Evolutionary conservation across 129 eudicot species (phyloP).

Genomic region (Flaveria brownii): DNA sequence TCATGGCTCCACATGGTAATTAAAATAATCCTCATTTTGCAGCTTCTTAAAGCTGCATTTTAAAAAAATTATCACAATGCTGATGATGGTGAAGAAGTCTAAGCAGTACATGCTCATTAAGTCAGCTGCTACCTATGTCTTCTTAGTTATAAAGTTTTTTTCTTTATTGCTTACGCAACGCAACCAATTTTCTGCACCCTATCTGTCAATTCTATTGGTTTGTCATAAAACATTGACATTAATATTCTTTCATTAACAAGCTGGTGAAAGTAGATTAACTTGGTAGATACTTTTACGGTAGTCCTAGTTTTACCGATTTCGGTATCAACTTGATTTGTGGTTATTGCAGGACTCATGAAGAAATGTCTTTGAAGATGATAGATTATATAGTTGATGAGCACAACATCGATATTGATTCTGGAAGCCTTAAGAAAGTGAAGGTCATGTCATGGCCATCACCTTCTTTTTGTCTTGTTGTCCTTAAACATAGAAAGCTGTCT

Average conservation of each 20-base stretch:
- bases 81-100: constrained; percentile 10
- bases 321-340: constrained; percentile 6
- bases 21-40: not conserved
- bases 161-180: constrained; percentile 4
- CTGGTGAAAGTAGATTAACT: constrained; percentile 15
- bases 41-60: constrained; percentile 14
- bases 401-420: constrained; percentile 78
- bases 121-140: constrained; percentile 13
- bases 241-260: not conserved
- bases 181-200: constrained; percentile 17
- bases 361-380: constrained; percentile 76
- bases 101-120: constrained; percentile 12
- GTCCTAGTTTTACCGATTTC: constrained; percentile 8
- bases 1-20: constrained; percentile 60
- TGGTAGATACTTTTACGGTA: constrained; percentile 8
- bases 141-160: not conserved
- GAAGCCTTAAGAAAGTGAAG: constrained; percentile 69
- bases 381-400: constrained; percentile 84
- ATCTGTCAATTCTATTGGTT: constrained; percentile 17
- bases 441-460: constrained; percentile 36
- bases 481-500: constrained; percentile 7
- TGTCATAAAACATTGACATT: constrained; percentile 11
- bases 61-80: not conserved
- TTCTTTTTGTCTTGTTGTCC: constrained; percentile 11
- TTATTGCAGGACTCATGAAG: constrained; percentile 84